Base-by-base conservation (phyloP, 768 basidiomycete species). In the Hypholoma fasciculare region DNA sequence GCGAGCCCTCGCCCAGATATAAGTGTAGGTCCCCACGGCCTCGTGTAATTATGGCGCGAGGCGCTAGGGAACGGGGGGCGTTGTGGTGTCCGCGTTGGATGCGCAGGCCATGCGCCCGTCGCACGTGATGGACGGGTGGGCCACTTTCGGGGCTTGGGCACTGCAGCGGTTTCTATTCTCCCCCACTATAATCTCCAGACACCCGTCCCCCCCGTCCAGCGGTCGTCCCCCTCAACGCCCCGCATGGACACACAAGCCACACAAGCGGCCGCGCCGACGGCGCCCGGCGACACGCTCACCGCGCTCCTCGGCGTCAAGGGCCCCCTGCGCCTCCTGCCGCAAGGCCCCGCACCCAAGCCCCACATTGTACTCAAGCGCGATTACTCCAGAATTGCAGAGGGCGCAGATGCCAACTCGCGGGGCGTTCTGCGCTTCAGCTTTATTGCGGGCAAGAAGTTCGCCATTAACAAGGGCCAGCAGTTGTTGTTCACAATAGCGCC, bases 381-480 rank as follows among this genome's bases (percentile, higher is more conserved):
- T 61, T 78, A 78, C 60, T 54, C 74, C 17, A 69, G 78, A 12
- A 80, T 81, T 26, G 76, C 81, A 62, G 72, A 80, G 9, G 70
- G 65, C 54, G 79, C 78, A 52, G 77, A 77, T 52, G 77, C 67
- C 9, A 71, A 74, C n/a, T 69, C 70, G 17, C 65, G 68, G 20
- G 65, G 71, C 27, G 66, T 80, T 55, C 78, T 81, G 39, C 82
- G 80, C 68, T 90, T 87, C 67, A 82, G 79, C 66, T 73, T 90
- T 12, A 86, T 87, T 67, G 85, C 88, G 3, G 79, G 81, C 64
- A 90, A 90, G 74, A 74, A 83, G 59, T 85, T 90, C 67, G 84
- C 84, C 66, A 81, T 88, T 64, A 87, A 82, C 66, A 83, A 87
- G 12, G 88, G 88, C 57, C 87, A 87, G 71, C 85, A 87, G 72